Conservation (phyloP, 1,139 yeast species). For the Meyerozyma smithsonii region DNA sequence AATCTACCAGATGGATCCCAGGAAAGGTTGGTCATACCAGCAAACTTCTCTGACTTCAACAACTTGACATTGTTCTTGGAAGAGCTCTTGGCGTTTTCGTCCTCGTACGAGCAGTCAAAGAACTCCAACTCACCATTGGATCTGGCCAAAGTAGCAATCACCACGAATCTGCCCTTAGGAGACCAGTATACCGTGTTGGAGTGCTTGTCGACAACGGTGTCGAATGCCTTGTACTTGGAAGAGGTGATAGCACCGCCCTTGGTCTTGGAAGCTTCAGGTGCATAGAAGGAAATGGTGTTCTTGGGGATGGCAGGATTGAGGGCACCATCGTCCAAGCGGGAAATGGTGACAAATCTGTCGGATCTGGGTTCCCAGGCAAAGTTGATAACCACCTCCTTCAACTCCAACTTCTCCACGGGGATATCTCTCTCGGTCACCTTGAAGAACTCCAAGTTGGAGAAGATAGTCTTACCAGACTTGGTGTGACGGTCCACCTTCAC, state of each 20-base stretch:
- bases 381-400: conserved; percentile 81
- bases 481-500: conserved; percentile 97
- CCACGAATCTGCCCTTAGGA: conserved; percentile 88
- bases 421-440: conserved; percentile 81
- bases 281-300: conserved; percentile 75
- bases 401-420: conserved; percentile 92
- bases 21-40: conserved; percentile 76
- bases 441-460: conserved; percentile 91
- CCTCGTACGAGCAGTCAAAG: conserved; percentile 82
- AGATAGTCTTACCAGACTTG: conserved; percentile 86
- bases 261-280: conserved; percentile 51
- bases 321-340: conserved; percentile 57
- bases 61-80: conserved; percentile 54
- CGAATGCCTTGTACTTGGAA: conserved; percentile 32
- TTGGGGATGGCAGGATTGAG: conserved; percentile 68
- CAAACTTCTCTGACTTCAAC: conserved; percentile 58
- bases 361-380: conserved; percentile 97
- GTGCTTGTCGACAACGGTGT: conserved; percentile 56
- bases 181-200: conserved; percentile 82
- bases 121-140: conserved; percentile 71
- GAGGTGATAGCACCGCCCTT: conserved; percentile 21
- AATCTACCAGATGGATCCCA: conserved; percentile 98
- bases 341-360: conserved; percentile 78
- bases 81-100: conserved; percentile 36
- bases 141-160: conserved; percentile 67